Conservation (phyloP, 2,329 filamentous ascomycete genomes). For the Scedosporium aurantiacum region DNA sequence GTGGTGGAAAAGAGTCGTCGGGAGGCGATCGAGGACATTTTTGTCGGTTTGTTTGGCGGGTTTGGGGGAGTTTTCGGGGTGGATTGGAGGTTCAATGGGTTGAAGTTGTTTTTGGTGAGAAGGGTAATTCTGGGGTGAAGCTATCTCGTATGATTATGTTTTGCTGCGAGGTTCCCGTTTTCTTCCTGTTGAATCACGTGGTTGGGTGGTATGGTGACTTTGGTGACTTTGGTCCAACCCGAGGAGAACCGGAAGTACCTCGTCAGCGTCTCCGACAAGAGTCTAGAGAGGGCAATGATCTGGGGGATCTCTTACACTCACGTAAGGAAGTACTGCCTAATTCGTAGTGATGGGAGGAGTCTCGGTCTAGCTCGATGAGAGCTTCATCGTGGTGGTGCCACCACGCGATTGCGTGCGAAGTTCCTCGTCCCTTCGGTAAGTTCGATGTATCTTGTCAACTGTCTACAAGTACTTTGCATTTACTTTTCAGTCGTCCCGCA, state of each 20-base stretch:
- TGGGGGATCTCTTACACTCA: too few relatives aligned
- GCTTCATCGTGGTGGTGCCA: too few relatives aligned
- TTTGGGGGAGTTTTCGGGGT: constrained; percentile 10
- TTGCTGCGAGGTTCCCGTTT: constrained; percentile 1
- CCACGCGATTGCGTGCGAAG: too few relatives aligned
- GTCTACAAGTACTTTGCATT: too few relatives aligned
- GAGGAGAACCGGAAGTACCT: neutral
- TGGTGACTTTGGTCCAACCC: neutral
- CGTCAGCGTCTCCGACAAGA: too few relatives aligned
- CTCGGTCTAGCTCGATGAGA: too few relatives aligned
- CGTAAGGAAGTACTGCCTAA: too few relatives aligned
- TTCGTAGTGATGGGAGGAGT: too few relatives aligned
- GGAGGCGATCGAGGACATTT: constrained; percentile 46
- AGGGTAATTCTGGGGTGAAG: neutral
- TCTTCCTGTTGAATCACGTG: neutral
- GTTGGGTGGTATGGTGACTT: neutral
- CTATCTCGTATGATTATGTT: constrained; percentile 8
- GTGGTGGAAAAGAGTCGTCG: constrained; percentile 46
- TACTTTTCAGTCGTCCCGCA: too few relatives aligned
- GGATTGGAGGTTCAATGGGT: neutral
- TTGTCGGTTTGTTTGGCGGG: constrained; percentile 16
- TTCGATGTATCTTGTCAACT: too few relatives aligned
- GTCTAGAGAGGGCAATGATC: too few relatives aligned
- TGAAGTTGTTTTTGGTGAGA: constrained; percentile 9
- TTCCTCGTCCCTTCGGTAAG: too few relatives aligned